Evolutionary conservation across 2,329 filamentous ascomycete genomes (phyloP).

Genomic region (Neopestalotiopsis sp.): DNA sequence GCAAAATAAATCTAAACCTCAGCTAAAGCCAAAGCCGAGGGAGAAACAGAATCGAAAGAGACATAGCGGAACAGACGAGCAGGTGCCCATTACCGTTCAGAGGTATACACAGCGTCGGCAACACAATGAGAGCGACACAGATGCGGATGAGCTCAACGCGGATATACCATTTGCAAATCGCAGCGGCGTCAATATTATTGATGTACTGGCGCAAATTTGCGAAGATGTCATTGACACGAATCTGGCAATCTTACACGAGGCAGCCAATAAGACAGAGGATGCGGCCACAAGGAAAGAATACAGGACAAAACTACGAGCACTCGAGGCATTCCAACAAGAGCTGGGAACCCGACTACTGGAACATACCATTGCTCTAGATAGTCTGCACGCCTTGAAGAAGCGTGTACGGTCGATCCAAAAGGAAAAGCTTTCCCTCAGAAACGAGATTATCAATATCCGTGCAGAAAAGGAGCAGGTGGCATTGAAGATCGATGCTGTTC

Average conservation of each 20-base stretch:
- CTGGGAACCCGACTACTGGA: constrained; percentile 60
- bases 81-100: constrained; percentile 64
- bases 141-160: constrained; percentile 48
- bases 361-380: constrained; percentile 66
- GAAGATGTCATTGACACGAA: constrained; percentile 62
- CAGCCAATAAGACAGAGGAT: constrained; percentile 46
- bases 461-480: constrained; percentile 66
- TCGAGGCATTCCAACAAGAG: constrained; percentile 65
- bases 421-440: constrained; percentile 60
- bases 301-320: constrained; percentile 57
- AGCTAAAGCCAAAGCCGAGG: constrained; percentile 23
- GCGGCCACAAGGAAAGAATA: constrained; percentile 56
- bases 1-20: not conserved
- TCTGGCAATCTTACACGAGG: constrained; percentile 52
- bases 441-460: constrained; percentile 64
- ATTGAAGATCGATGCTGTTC: constrained; percentile 66
- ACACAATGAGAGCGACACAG: constrained; percentile 43
- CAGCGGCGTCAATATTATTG: constrained; percentile 63
- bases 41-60: constrained; percentile 26
- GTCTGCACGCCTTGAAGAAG: constrained; percentile 61
- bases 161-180: constrained; percentile 60
- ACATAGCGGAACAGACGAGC: constrained; percentile 31
- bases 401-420: constrained; percentile 62
- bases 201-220: constrained; percentile 66
- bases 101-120: constrained; percentile 58